Evolutionary conservation across 352 stramenopile genomes (phyloP).

Genomic region (Globisporangium cylindrosporum): DNA sequence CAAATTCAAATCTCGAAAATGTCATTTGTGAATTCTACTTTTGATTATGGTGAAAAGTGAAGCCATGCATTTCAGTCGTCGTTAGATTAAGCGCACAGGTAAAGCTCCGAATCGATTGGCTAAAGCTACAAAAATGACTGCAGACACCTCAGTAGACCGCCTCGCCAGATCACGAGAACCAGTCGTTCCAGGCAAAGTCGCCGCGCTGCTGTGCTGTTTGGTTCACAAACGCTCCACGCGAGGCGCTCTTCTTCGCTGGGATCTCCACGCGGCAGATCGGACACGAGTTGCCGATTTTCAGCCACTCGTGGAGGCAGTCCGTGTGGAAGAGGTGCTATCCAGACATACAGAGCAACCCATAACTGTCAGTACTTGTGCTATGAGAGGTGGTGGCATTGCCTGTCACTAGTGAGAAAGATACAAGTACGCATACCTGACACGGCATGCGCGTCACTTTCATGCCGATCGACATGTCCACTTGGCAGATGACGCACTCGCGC

Average conservation of each 20-base stretch:
- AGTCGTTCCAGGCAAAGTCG: constrained; percentile 70
- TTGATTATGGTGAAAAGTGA: no score
- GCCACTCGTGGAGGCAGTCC: constrained; percentile 71
- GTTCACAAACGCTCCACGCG: constrained; percentile 22
- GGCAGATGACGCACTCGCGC: constrained; percentile 80
- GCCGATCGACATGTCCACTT: constrained; percentile 72
- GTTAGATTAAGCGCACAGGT: no score
- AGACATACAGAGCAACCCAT: neutral
- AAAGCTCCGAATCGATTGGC: neutral
- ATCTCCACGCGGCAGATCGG: constrained; percentile 81
- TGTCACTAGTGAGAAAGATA: constrained; percentile 1
- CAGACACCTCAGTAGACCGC: no score
- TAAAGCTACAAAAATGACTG: neutral
- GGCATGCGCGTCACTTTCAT: constrained; percentile 69
- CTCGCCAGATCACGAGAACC: constrained; percentile 52
- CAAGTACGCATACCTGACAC: constrained; percentile 41
- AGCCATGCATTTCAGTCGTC: no score
- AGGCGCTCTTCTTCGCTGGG: constrained; percentile 38
- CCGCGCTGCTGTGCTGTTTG: constrained; percentile 46
- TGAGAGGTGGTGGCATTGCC: neutral
- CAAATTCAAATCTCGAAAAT: no score
- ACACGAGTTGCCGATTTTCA: constrained; percentile 83
- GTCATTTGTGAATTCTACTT: no score
- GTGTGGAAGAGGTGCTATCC: constrained; percentile 81
- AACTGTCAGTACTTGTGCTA: neutral